phyloP scores from a whole-genome alignment of 108 stramenopile genomes.

The Stephanodiscus minutulus region DNA sequence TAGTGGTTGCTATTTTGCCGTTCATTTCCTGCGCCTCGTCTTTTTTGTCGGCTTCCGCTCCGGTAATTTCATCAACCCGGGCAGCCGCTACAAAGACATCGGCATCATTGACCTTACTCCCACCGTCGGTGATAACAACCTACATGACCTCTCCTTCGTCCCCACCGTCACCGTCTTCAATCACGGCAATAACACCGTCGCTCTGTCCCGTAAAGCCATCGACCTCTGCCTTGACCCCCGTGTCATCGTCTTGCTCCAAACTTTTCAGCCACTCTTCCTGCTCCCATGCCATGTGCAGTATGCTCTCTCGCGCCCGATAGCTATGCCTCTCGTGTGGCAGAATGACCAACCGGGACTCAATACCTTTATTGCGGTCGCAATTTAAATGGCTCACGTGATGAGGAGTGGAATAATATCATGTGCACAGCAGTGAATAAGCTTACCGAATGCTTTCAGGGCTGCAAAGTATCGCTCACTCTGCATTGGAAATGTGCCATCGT shows the following conservation, averaged over 20 bases:
- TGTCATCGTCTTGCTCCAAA: conserved; percentile 18
- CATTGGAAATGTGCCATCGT: conserved; percentile 50
- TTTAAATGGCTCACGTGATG: background rate
- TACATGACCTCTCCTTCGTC: too few species aligned
- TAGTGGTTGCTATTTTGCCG: too few species aligned
- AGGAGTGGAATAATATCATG: background rate
- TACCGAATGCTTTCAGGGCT: conserved; percentile 55
- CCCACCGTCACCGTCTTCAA: too few species aligned
- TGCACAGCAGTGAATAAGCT: background rate
- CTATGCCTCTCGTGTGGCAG: conserved; percentile 53
- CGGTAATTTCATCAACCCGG: too few species aligned
- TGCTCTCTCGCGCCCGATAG: conserved; percentile 49
- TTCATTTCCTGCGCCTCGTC: too few species aligned
- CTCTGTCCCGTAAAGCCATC: too few species aligned
- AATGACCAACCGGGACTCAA: conserved; percentile 51
- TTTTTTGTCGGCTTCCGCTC: too few species aligned
- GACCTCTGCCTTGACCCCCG: background rate
- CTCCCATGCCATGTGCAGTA: conserved; percentile 56
- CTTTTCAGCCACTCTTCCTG: conserved; percentile 54
- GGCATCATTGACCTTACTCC: too few species aligned
- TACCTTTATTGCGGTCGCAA: background rate
- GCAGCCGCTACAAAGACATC: too few species aligned
- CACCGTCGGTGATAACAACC: too few species aligned
- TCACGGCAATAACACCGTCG: too few species aligned
- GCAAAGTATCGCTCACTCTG: conserved; percentile 55